Evolutionary conservation across 2,329 filamentous ascomycete genomes (phyloP).

Genomic region (Cyclaneusma minus): DNA sequence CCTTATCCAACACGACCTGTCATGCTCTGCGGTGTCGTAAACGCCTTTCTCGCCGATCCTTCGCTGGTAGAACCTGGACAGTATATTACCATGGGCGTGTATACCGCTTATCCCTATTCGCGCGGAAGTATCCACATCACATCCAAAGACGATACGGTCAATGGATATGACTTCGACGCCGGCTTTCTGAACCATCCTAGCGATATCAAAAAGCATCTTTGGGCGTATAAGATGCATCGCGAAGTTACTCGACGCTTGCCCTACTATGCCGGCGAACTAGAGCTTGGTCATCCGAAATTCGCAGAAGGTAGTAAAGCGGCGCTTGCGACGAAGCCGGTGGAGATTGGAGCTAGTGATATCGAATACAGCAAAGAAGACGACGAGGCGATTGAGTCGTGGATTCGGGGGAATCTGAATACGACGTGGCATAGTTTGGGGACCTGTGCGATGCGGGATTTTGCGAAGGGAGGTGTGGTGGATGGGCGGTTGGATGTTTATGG

Average conservation of each 20-base stretch:
- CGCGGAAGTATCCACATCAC: constrained; percentile 46
- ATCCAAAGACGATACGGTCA: constrained; percentile 21
- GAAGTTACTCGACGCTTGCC: constrained; percentile 41
- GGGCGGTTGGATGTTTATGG: constrained; percentile 23
- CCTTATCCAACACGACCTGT: constrained; percentile 13
- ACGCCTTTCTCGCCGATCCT: constrained; percentile 28
- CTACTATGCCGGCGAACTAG: constrained; percentile 31
- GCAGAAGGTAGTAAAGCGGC: constrained; percentile 23
- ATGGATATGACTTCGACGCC: constrained; percentile 36
- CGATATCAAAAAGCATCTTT: constrained; percentile 42
- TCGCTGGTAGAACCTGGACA: constrained; percentile 23
- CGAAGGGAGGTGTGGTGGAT: constrained; percentile 24
- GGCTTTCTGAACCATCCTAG: constrained; percentile 39
- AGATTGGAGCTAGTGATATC: constrained; percentile 21
- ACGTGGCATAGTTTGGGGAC: constrained; percentile 26
- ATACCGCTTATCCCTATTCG: constrained; percentile 44
- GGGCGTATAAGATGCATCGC: constrained; percentile 50
- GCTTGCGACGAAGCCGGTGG: constrained; percentile 16
- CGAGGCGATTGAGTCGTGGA: constrained; percentile 22
- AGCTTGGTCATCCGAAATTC: constrained; percentile 28
- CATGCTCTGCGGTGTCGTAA: constrained; percentile 37
- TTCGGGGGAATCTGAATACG: constrained; percentile 23
- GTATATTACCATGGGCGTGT: constrained; percentile 35
- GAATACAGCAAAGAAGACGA: constrained; percentile 18
- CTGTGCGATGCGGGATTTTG: constrained; percentile 21